phyloP scores from a whole-genome alignment of 768 basidiomycete genomes.

The Serendipita sp. region DNA sequence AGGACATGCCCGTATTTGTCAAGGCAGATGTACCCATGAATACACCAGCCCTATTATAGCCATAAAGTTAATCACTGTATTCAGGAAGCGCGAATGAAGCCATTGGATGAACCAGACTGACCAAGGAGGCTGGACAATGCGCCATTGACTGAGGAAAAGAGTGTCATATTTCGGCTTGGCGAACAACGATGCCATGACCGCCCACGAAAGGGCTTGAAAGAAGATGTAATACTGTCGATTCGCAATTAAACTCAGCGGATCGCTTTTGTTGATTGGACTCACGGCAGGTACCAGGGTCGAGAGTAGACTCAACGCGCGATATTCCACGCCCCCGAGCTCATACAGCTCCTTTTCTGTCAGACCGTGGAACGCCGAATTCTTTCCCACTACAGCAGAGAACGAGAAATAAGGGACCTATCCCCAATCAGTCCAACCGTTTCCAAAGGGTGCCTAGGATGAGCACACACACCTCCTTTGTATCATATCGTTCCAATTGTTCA shows the following conservation, averaged over 20 bases:
- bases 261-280: conserved; percentile 10
- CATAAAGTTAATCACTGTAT: no score
- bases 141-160: conserved; percentile 13
- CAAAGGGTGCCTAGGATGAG: neutral
- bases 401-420: conserved; percentile 21
- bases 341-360: conserved; percentile 24
- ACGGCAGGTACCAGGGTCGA: conserved; percentile 21
- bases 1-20: conserved; percentile 75
- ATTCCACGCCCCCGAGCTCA: conserved; percentile 25
- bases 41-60: conserved; percentile 19
- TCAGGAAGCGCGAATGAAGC: neutral
- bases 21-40: conserved; percentile 80
- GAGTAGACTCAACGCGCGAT: conserved; percentile 20
- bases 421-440: neutral
- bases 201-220: conserved; percentile 49
- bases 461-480: neutral
- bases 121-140: conserved; percentile 51
- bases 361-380: conserved; percentile 22
- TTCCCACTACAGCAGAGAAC: conserved; percentile 22
- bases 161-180: conserved; percentile 30
- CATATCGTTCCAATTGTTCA: neutral
- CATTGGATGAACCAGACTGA: conserved; percentile 19
- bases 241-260: neutral
- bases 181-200: conserved; percentile 75
- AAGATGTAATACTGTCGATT: conserved; percentile 56